Evolutionary conservation across 1,284 basidiomycete species (phyloP), one percentile per base, ranked within the genome.

Genomic region (Ceratobasidium sp.): DNA sequence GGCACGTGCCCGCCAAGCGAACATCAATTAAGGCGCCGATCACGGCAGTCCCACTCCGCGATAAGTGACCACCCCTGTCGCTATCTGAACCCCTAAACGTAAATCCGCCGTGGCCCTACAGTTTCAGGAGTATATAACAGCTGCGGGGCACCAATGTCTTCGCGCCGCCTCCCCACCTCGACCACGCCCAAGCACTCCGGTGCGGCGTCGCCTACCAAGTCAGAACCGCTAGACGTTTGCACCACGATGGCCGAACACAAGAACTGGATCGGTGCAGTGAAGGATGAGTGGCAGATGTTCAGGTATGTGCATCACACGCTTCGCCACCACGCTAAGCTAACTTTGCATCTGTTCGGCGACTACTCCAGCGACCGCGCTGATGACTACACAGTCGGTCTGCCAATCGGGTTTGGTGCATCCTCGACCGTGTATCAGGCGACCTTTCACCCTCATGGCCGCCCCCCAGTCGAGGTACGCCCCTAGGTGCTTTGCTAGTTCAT

Each of bases 381-480:
- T 8, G 93, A 95, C 84, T 95, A 95, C 79, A 86, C 86, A 14
- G 85, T 93, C 48, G 90, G 90, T 22, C 82, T 85, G 4, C 87
- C 92, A 22, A 93, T 94, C 77, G 93, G 94, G 0, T 94, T 92
- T 78, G 94, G 94, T 19, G 92, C 94, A 1, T 94, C 94, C 0
- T 95, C 94, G 0, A 90, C 92, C 74, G 95, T 96, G 14, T 93
- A 95, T 79, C 82, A 90, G 37, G 94, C 95, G 0, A 83, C 66
- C 83, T 19, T 95, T 90, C 81, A 85, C 46, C 78, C 88, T 81
- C 72, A 83, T 77, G 74, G 77, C 76, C 7, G 53, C 31, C 7
- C 37, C 11, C 66, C 66, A 27, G 29, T 29, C 53, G 66, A 69
- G 54, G 66, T 69, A 27, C 29, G 66, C 22, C 34, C 63, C 79